Evolutionary conservation across 345 rosid genomes (phyloP), one percentile per base, ranked within the genome.

Genomic region (Odontarrhena argentea): DNA sequence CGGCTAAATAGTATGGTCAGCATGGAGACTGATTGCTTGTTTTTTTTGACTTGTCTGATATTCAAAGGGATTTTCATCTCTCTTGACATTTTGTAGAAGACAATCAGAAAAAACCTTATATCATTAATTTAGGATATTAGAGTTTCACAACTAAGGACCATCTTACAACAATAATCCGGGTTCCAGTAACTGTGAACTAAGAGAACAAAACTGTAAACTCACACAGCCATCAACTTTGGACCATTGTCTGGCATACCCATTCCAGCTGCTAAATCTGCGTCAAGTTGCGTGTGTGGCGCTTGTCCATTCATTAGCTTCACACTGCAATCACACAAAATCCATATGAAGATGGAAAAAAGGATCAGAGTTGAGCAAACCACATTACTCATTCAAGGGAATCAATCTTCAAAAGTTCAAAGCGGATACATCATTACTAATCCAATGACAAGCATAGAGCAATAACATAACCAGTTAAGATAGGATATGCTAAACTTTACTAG

Each of bases 241-340:
- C 98, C 98, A 81, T 88, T 88, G 64, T 94, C 96, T 0, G 99
- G 99, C 87, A 80, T 84, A 26, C 97, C 99, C 99, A 85, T 91
- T 75, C 97, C 99, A 60, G 76, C 91, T 7, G 99, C 97, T 67
- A 88, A 82, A 11, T 91, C 97, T 6, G 98, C 97, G 75, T 93
- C 96, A 3, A 93, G 92, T 72, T 93, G 97, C 8, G 94, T 77
- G 65, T 93, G 97, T 8, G 98, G 98, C 12, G 92, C 92, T 26
- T 82, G 83, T 58, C 96, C 94, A 18, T 58, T 64, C 97, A 93
- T 81, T 46, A 67, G 76, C 85, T 90, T 93, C 70, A 84, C 67
- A 24, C 98, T 90, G 83, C 79, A 80, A 65, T 7, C 42, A 48
- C 60, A 64, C 24, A 63, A 9, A 15, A 3, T 4, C 45, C 40